phyloP scores from a whole-genome alignment of 164 flowering plant species.

The Dillenia turbinata region DNA sequence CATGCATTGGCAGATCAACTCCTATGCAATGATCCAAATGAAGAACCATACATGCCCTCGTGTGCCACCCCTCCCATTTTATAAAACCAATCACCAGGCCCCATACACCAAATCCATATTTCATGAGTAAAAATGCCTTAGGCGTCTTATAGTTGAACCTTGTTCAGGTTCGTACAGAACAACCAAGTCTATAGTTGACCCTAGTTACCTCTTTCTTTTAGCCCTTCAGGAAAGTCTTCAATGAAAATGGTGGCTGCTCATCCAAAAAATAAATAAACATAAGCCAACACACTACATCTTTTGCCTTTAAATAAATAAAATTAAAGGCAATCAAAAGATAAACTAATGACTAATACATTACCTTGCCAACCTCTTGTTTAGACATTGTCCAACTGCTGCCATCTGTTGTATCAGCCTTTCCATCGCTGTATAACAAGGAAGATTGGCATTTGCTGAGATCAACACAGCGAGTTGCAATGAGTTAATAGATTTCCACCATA shows the following conservation, averaged over 20 bases:
- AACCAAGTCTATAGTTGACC: too few species aligned
- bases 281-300: not conserved
- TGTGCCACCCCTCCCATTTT: slow-evolving; percentile 3
- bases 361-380: slow-evolving; percentile 75
- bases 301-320: not conserved
- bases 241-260: slow-evolving; percentile 52
- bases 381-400: slow-evolving; percentile 64
- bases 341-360: slow-evolving; percentile 14
- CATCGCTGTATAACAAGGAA: slow-evolving; percentile 74
- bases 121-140: slow-evolving; percentile 7
- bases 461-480: not conserved
- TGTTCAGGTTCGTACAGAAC: too few species aligned
- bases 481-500: too few species aligned
- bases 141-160: not conserved
- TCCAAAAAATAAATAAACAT: slow-evolving; percentile 37
- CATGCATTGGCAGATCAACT: too few species aligned
- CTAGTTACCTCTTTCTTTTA: slow-evolving; percentile 15
- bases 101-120: slow-evolving; percentile 9
- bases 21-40: too few species aligned
- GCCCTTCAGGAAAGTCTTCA: slow-evolving; percentile 69
- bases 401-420: slow-evolving; percentile 88
- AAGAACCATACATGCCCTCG: slow-evolving; percentile 9
- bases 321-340: not conserved
- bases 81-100: slow-evolving; percentile 10
- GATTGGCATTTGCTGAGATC: slow-evolving; percentile 61